Percentiles rank a stretch among this genome's conserved stretches.
These are phyloP conservation scores for Leishmania mexicana DNA, from an alignment of 208 protist species.

Conservation along the genomic window DNA sequence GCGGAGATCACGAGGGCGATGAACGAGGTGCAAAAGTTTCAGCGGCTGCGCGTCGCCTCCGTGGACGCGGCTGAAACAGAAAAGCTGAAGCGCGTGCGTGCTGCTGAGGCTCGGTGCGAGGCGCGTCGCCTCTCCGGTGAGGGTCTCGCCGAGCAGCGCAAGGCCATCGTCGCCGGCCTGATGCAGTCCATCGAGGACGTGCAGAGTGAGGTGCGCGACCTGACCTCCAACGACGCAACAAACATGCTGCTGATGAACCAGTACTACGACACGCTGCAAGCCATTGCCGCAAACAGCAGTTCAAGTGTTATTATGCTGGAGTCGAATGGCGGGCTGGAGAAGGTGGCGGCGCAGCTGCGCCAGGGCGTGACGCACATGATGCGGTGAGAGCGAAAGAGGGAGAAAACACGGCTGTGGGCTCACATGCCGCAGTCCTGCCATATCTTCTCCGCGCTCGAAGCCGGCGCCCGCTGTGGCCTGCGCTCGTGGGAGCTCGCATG, in stretches of 20 bases:
- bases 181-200: slow-evolving; percentile 57
- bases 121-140: slow-evolving; percentile 62
- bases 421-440: background rate
- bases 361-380: slow-evolving; percentile 50
- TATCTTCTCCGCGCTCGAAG: background rate
- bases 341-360: slow-evolving; percentile 52
- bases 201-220: slow-evolving; percentile 43
- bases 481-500: background rate
- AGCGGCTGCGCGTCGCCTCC: slow-evolving; percentile 74
- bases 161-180: slow-evolving; percentile 69
- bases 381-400: slow-evolving; percentile 11
- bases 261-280: slow-evolving; percentile 83
- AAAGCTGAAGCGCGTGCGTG: slow-evolving; percentile 70
- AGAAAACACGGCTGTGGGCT: slow-evolving; percentile 1
- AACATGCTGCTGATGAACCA: slow-evolving; percentile 82
- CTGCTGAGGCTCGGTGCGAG: slow-evolving; percentile 72
- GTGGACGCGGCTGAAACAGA: slow-evolving; percentile 80
- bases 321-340: slow-evolving; percentile 56
- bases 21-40: slow-evolving; percentile 73
- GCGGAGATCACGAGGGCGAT: slow-evolving; percentile 63
- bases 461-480: background rate
- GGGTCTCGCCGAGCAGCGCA: slow-evolving; percentile 68
- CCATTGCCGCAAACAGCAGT: slow-evolving; percentile 41
- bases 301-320: slow-evolving; percentile 63
- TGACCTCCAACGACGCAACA: slow-evolving; percentile 56